These are phyloP conservation scores for Tilletia indica DNA, from an alignment of 1,284 basidiomycete species.

Conservation along the genomic window DNA sequence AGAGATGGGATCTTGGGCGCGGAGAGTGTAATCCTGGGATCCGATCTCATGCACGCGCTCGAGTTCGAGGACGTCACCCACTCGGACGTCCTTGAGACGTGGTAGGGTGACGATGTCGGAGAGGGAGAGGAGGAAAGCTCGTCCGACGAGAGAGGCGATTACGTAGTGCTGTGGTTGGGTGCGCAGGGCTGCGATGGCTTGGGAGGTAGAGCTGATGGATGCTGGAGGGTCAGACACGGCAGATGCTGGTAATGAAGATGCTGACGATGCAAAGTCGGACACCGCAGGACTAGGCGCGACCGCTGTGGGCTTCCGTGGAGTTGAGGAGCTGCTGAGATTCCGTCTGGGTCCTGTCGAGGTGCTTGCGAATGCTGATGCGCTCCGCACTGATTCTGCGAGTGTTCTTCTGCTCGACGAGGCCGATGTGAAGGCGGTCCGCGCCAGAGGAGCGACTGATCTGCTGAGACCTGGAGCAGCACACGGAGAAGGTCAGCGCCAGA, in stretches of 20 bases:
- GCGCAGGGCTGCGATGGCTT: constrained; percentile 57
- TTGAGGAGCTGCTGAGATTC: neutral
- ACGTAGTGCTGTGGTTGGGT: constrained; percentile 80
- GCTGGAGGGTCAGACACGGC: neutral
- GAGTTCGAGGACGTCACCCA: constrained; percentile 80
- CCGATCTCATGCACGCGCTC: constrained; percentile 90
- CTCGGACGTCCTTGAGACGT: constrained; percentile 65
- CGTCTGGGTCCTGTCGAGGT: neutral
- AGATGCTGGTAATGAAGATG: neutral
- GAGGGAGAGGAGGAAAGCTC: constrained; percentile 82
- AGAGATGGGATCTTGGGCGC: constrained; percentile 58
- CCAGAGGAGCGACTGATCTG: too few species aligned
- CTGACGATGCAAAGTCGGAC: neutral
- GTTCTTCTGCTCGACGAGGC: too few species aligned
- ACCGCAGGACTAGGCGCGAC: too few species aligned
- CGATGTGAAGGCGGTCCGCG: too few species aligned
- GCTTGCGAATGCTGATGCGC: neutral
- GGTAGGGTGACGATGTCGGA: constrained; percentile 90
- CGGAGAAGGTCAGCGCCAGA: too few species aligned
- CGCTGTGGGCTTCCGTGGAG: too few species aligned
- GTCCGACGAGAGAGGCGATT: constrained; percentile 80
- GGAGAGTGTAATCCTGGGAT: constrained; percentile 87
- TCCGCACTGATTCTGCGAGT: too few species aligned
- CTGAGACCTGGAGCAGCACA: too few species aligned
- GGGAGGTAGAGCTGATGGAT: constrained; percentile 22